These are phyloP conservation scores for Chenopodium quinoa DNA, from an alignment of 148 eudicot species.

Conservation along the genomic window DNA sequence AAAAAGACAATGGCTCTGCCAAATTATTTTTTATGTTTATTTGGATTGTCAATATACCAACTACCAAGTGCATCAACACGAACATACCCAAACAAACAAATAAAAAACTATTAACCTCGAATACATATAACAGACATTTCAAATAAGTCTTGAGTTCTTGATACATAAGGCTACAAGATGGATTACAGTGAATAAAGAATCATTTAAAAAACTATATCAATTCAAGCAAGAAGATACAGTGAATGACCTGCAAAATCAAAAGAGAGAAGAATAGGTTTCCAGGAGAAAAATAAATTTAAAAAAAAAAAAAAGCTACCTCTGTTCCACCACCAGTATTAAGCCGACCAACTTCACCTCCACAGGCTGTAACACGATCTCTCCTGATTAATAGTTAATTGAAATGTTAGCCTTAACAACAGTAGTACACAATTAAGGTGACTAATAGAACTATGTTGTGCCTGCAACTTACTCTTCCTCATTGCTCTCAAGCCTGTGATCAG, in stretches of 20 bases:
- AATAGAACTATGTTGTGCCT: not conserved
- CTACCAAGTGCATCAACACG: no score
- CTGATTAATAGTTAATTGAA: constrained; percentile 36
- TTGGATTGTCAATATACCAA: no score
- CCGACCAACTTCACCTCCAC: constrained; percentile 99
- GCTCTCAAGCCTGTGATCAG: constrained; percentile 96
- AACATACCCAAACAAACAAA: no score
- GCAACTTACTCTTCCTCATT: constrained; percentile 73
- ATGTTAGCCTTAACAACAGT: constrained; percentile 2
- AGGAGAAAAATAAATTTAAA: not conserved
- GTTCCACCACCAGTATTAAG: constrained; percentile 98
- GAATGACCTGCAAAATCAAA: not conserved
- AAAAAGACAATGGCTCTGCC: no score
- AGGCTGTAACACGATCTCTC: constrained; percentile 84
- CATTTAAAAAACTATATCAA: no score
- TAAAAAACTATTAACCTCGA: no score
- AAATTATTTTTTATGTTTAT: no score
- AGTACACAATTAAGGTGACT: not conserved
- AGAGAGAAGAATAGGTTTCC: not conserved
- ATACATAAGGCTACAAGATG: no score
- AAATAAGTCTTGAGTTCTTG: no score
- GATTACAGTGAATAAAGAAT: no score
- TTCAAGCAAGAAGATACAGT: not conserved
- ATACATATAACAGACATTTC: no score
- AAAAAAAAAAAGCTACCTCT: constrained; percentile 42